These are phyloP conservation scores for Neoconidiobolus thromboides DNA, from an alignment of 371 early-diverging fungal genomes.

Conservation along the genomic window DNA sequence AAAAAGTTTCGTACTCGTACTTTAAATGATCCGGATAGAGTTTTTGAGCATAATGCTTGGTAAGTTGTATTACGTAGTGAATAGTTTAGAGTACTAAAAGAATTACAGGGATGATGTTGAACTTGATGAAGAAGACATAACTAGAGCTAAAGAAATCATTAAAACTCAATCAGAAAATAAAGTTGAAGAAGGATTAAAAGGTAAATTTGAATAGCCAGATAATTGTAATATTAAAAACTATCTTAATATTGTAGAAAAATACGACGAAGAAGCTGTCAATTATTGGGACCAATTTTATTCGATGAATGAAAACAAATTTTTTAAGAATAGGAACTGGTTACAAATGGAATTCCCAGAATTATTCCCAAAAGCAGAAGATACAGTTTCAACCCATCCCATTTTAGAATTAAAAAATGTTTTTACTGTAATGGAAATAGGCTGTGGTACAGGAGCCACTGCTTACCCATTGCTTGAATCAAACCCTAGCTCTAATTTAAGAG, in stretches of 20 bases:
- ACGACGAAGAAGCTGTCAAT: neutral
- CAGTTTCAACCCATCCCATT: too few species aligned
- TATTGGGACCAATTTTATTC: slow-evolving; percentile 68
- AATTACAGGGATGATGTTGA: neutral
- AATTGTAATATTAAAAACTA: slow-evolving; percentile 7
- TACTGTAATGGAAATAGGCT: slow-evolving; percentile 55
- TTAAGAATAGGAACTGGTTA: slow-evolving; percentile 90
- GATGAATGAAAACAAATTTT: slow-evolving; percentile 84
- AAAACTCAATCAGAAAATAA: neutral
- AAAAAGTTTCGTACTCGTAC: neutral
- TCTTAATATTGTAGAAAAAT: neutral
- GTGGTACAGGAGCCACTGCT: slow-evolving; percentile 93
- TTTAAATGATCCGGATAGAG: neutral
- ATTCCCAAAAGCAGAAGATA: neutral
- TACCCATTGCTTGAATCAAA: slow-evolving; percentile 72
- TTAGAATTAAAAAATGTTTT: neutral
- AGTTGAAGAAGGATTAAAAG: slow-evolving; percentile 10
- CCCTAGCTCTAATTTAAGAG: slow-evolving; percentile 32
- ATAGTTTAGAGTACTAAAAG: neutral
- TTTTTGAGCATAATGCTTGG: slow-evolving; percentile 3
- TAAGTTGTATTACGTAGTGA: neutral
- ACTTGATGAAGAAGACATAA: neutral
- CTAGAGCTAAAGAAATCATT: neutral
- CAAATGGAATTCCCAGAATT: slow-evolving; percentile 86
- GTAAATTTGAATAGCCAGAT: slow-evolving; percentile 12